Percentiles rank a stretch among this genome's conserved stretches.
Conservation (phyloP, 2,329 filamentous ascomycete species). For the Fusarium brachygibbosum region DNA sequence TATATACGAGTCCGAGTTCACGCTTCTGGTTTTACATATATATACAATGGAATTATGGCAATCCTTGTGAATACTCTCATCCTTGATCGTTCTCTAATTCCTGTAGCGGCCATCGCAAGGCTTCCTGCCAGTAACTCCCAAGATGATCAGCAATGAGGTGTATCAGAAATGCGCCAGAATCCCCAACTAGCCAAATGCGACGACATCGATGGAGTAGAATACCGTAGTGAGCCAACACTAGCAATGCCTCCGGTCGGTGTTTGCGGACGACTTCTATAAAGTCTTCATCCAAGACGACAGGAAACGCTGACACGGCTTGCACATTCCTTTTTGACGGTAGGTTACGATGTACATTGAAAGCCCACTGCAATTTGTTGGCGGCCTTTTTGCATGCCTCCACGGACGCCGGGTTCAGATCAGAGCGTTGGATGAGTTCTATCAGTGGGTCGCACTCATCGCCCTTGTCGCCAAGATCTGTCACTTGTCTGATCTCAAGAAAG, state of each 20-base stretch:
- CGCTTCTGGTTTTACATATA: neutral
- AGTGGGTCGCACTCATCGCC: conserved; percentile 50
- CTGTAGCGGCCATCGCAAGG: conserved; percentile 53
- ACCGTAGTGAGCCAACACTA: conserved; percentile 65
- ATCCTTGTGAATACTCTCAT: conserved; percentile 16
- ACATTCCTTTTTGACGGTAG: conserved; percentile 44
- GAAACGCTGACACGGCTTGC: conserved; percentile 53
- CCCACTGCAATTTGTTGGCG: conserved; percentile 51
- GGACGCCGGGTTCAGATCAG: conserved; percentile 49
- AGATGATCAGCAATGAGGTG: conserved; percentile 52
- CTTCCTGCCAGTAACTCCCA: conserved; percentile 53
- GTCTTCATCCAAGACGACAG: conserved; percentile 50
- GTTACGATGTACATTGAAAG: conserved; percentile 52
- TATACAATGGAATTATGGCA: neutral
- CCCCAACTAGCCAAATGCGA: conserved; percentile 57
- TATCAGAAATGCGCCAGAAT: conserved; percentile 52
- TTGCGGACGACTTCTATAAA: conserved; percentile 55
- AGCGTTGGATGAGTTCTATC: conserved; percentile 50
- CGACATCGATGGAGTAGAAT: conserved; percentile 61
- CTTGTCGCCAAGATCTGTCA: conserved; percentile 20
- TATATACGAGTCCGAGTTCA: neutral
- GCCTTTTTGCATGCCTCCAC: conserved; percentile 51
- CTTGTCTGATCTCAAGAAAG: conserved; percentile 40
- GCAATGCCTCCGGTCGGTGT: conserved; percentile 58
- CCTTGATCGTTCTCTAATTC: conserved; percentile 49